Evolutionary conservation across 2,329 filamentous ascomycete genomes (phyloP).

Genomic region (Paecilomyces variotii): DNA sequence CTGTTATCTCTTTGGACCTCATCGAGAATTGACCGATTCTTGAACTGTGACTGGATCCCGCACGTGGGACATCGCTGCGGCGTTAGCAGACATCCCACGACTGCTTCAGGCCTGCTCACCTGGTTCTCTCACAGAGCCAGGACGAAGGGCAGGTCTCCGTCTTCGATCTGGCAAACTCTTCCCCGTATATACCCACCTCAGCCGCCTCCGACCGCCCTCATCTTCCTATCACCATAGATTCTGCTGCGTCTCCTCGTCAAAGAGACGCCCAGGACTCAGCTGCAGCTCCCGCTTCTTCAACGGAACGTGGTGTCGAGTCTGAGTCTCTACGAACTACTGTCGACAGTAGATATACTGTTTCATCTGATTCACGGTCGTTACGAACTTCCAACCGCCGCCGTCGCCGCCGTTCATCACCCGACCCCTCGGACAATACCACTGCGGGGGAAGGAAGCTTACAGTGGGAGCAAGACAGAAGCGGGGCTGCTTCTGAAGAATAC

Average conservation of each 20-base stretch:
- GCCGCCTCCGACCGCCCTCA: slow-evolving; percentile 60
- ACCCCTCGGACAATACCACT: slow-evolving; percentile 12
- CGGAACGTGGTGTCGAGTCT: slow-evolving; percentile 12
- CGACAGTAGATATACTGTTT: slow-evolving; percentile 6
- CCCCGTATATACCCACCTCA: slow-evolving; percentile 50
- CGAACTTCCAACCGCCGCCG: slow-evolving; percentile 20
- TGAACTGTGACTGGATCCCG: background rate
- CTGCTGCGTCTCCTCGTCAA: slow-evolving; percentile 39
- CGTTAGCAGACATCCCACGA: background rate
- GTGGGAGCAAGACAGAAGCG: slow-evolving; percentile 17
- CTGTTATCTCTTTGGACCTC: background rate
- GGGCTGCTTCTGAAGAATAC: slow-evolving; percentile 18
- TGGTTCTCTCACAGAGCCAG: slow-evolving; percentile 38
- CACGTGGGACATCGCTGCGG: background rate
- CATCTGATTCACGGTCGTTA: slow-evolving; percentile 6
- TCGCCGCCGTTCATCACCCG: slow-evolving; percentile 22
- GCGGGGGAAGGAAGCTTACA: slow-evolving; percentile 14
- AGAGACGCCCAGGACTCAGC: slow-evolving; percentile 12
- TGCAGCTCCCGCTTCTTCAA: slow-evolving; percentile 11
- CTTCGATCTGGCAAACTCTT: slow-evolving; percentile 65
- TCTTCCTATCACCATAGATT: slow-evolving; percentile 47
- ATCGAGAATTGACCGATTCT: background rate
- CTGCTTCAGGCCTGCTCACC: slow-evolving; percentile 33
- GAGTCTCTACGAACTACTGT: background rate
- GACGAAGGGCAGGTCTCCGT: slow-evolving; percentile 37